Evolutionary conservation across 768 basidiomycete species (phyloP), one percentile per base, ranked within the genome.

Genomic region (Trametes elegans): DNA sequence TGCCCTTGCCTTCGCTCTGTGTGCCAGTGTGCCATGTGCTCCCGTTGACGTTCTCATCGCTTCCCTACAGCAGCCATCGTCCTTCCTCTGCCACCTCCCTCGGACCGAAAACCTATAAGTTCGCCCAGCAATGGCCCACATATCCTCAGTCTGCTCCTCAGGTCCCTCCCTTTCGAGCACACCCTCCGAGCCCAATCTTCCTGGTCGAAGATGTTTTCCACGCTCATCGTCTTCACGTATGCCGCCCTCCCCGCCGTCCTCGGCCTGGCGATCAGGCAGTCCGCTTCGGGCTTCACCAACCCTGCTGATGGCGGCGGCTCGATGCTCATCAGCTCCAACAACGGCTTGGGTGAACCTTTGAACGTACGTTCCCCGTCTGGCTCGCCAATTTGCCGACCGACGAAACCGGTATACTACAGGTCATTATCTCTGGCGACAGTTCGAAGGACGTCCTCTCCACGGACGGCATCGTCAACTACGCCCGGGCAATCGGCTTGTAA

Each of bases 401-500:
- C 16, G 44, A 44, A 38, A 16, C 29, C 13, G 14, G 21, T n/a
- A 14, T 18, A 1, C 13, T 3, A 38, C 32, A 79, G 78, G 75
- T 88, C 41, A 86, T 89, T 58, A 78, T 88, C 50, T 88, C 87
- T 2, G 84, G 79, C 0, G 61, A 76, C 36, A 87, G 85, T 62
- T 84, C 83, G 7, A 70, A 80, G 0, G 70, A 19, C 0, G 81
- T 87, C 14, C 75, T 87, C 47, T 83, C 79, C 0, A 75, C 82
- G 49, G 59, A 68, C 24, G 85, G 85, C 0, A 64, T 86, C 44
- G 38, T 82, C 40, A 85, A 84, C 60, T 87, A 75, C 62, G 85
- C 83, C 0, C 74, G 68, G 29, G 78, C 84, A 4, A 78, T 87
- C 49, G 84, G 83, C 14, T 86, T 85, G 85, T 87, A 60, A 58